These are phyloP conservation scores for Vanderwaltozyma polyspora DNA, from an alignment of 805 yeast genomes.

Conservation along the genomic window DNA sequence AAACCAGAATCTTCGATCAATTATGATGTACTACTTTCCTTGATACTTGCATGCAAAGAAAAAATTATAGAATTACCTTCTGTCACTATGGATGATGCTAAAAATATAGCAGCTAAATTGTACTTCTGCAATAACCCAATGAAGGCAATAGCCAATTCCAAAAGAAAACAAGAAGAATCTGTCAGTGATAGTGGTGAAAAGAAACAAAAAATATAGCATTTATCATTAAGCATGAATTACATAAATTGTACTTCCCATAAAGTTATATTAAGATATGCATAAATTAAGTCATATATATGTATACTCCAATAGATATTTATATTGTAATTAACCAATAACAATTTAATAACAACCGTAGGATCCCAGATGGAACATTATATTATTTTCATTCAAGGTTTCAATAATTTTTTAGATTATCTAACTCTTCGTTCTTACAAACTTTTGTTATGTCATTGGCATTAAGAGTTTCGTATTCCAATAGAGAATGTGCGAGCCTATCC, in stretches of 20 bases:
- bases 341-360: too few species aligned
- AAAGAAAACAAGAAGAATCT: slow-evolving; percentile 30
- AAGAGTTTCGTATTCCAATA: slow-evolving; percentile 85
- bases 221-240: too few species aligned
- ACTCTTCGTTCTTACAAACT: slow-evolving; percentile 24
- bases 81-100: slow-evolving; percentile 52
- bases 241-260: too few species aligned
- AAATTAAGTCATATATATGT: too few species aligned
- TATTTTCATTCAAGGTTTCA: too few species aligned
- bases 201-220: slow-evolving; percentile 6
- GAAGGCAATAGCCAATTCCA: slow-evolving; percentile 39
- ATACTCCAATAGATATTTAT: too few species aligned
- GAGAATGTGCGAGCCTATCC: slow-evolving; percentile 77
- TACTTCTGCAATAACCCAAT: slow-evolving; percentile 53
- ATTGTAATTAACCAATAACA: too few species aligned
- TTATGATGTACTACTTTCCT: slow-evolving; percentile 35
- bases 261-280: too few species aligned
- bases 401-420: background rate
- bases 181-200: slow-evolving; percentile 6
- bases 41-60: slow-evolving; percentile 39
- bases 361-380: too few species aligned
- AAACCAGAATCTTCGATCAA: slow-evolving; percentile 10
- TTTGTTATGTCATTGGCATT: slow-evolving; percentile 79
- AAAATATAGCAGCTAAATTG: slow-evolving; percentile 49
- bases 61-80: slow-evolving; percentile 33